These are phyloP conservation scores for Avena insularis DNA, from an alignment of 176 grass and related monocot genomes.

Conservation along the genomic window DNA sequence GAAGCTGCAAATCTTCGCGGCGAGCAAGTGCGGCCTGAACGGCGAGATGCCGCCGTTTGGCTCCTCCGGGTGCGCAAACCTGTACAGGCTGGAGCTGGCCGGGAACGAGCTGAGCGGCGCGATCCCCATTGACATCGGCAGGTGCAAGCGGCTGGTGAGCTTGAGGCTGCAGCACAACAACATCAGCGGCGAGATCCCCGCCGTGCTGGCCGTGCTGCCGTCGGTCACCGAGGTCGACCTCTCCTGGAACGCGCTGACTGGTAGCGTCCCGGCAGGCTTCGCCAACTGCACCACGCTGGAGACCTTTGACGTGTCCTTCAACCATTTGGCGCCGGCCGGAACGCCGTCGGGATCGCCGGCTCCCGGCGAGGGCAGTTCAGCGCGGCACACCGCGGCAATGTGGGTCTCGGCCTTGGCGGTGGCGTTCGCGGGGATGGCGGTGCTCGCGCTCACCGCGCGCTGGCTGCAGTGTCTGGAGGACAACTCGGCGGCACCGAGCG, in stretches of 20 bases:
- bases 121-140: constrained; percentile 62
- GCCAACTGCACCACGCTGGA: constrained; percentile 84
- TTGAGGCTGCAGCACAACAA: constrained; percentile 72
- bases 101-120: constrained; percentile 65
- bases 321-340: constrained; percentile 49
- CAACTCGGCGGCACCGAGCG: not conserved
- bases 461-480: constrained; percentile 60
- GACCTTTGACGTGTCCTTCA: constrained; percentile 85
- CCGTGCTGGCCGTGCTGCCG: constrained; percentile 64
- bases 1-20: constrained; percentile 71
- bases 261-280: constrained; percentile 65
- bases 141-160: constrained; percentile 72
- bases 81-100: constrained; percentile 81
- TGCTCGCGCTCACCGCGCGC: constrained; percentile 64
- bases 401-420: constrained; percentile 70
- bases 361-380: not conserved
- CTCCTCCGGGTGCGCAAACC: constrained; percentile 56
- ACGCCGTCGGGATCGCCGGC: not conserved
- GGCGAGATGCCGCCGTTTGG: constrained; percentile 68
- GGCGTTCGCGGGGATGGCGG: constrained; percentile 62
- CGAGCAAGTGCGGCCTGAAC: constrained; percentile 53
- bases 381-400: constrained; percentile 44
- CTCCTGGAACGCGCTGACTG: constrained; percentile 76
- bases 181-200: constrained; percentile 68
- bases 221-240: constrained; percentile 90